A percentile compares a stretch with the other conserved stretches of the same genome.
Evolutionary conservation across 2,329 filamentous ascomycete genomes (phyloP).

Genomic region (Microcyclosporella mali): DNA sequence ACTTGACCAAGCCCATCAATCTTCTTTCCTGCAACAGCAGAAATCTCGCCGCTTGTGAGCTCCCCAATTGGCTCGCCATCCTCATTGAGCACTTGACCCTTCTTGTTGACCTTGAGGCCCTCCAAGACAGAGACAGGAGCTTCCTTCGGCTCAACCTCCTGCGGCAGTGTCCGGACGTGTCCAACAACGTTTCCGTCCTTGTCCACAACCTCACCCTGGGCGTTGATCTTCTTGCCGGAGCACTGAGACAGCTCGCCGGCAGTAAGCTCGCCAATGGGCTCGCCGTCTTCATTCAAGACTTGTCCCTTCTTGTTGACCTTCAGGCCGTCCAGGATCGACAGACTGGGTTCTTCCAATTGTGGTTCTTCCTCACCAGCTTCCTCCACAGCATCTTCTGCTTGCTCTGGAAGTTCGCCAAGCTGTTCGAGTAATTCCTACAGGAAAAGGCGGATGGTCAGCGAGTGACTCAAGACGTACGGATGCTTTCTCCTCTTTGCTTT

Average conservation of each 20-base stretch:
- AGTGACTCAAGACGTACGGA: too few relatives aligned
- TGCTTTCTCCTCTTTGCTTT: too few relatives aligned
- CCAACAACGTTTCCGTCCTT: constrained; percentile 59
- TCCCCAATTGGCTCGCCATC: constrained; percentile 50
- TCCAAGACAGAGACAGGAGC: constrained; percentile 42
- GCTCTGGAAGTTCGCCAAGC: constrained; percentile 37
- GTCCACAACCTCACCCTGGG: constrained; percentile 59
- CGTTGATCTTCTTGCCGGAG: constrained; percentile 60
- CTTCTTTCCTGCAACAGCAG: constrained; percentile 59
- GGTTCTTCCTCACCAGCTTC: constrained; percentile 14
- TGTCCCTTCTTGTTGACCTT: constrained; percentile 56
- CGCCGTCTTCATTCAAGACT: constrained; percentile 48
- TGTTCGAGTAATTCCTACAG: constrained; percentile 45
- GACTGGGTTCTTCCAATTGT: constrained; percentile 30
- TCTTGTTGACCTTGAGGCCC: constrained; percentile 54
- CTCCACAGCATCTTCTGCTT: constrained; percentile 25
- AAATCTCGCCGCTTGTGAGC: constrained; percentile 50
- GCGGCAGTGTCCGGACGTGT: constrained; percentile 50
- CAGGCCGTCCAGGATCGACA: constrained; percentile 46
- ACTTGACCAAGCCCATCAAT: constrained; percentile 59
- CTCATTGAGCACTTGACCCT: constrained; percentile 50
- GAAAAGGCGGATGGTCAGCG: too few relatives aligned
- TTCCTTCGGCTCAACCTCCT: constrained; percentile 31
- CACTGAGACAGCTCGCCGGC: constrained; percentile 57
- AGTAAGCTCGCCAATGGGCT: constrained; percentile 47